Evolutionary conservation across 2,329 filamentous ascomycete genomes (phyloP).

Genomic region (Nemania abortiva): DNA sequence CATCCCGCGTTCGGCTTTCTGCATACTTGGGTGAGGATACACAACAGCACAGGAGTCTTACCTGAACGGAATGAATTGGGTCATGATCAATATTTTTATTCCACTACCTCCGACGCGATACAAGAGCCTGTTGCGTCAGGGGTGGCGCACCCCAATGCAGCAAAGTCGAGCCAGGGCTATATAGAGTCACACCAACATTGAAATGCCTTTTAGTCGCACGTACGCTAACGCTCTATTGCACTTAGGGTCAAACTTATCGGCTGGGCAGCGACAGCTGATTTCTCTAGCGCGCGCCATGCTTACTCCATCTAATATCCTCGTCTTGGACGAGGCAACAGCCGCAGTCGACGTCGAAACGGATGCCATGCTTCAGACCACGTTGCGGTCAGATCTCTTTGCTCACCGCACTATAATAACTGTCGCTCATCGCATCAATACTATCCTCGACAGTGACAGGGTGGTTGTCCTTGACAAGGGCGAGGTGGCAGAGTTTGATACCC

Average conservation of each 20-base stretch:
- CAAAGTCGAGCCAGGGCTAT: neutral
- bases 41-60: conserved; percentile 38
- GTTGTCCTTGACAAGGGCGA: conserved; percentile 91
- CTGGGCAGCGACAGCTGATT: conserved; percentile 93
- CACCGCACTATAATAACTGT: conserved; percentile 98
- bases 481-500: conserved; percentile 93
- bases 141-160: conserved; percentile 4
- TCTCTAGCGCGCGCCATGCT: conserved; percentile 93
- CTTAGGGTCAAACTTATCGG: conserved; percentile 90
- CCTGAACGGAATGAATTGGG: conserved; percentile 33
- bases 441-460: conserved; percentile 88
- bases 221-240: conserved; percentile 42
- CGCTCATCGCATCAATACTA: conserved; percentile 97
- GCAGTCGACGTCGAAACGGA: conserved; percentile 77
- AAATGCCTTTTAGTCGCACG: conserved; percentile 18
- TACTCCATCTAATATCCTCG: conserved; percentile 95
- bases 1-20: conserved; percentile 47
- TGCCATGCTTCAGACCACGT: conserved; percentile 72
- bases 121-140: conserved; percentile 44
- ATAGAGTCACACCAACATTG: neutral
- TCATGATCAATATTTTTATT: conserved; percentile 22
- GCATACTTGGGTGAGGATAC: conserved; percentile 42
- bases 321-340: conserved; percentile 96
- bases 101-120: conserved; percentile 54
- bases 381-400: conserved; percentile 77